phyloP scores from a whole-genome alignment of 305 asterid species.

The Fraxinus sp. region DNA sequence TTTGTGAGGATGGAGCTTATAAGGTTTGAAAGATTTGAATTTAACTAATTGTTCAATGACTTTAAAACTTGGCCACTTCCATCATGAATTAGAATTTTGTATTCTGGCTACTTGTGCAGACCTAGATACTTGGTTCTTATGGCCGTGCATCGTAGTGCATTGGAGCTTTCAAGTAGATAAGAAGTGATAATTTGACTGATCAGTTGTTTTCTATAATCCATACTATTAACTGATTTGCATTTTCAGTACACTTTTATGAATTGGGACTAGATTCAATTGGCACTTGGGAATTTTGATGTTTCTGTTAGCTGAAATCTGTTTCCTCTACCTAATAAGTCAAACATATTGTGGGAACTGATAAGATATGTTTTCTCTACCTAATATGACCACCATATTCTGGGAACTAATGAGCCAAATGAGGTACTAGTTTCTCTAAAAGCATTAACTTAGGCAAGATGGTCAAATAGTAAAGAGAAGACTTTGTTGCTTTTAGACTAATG shows the following conservation, averaged over 20 bases:
- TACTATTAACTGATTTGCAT: not conserved
- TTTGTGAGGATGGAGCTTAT: conserved; percentile 3
- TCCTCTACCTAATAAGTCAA: not conserved
- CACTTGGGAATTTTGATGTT: not conserved
- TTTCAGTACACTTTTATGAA: not conserved
- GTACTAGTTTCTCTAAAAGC: not conserved
- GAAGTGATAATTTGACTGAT: not conserved
- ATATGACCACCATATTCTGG: not conserved
- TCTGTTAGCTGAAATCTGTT: not conserved
- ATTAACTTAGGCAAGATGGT: not conserved
- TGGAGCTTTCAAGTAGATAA: not conserved
- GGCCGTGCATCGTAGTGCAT: not conserved
- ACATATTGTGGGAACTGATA: not conserved
- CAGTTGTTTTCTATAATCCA: not conserved
- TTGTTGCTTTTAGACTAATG: not conserved
- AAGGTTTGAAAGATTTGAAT: not conserved
- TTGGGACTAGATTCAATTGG: not conserved
- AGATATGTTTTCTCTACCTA: not conserved
- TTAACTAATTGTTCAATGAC: not conserved
- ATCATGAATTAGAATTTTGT: not conserved
- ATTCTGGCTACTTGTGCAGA: not conserved
- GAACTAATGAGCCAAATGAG: not conserved
- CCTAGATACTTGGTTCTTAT: not conserved
- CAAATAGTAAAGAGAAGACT: not conserved
- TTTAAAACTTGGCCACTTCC: not conserved